These are phyloP conservation scores for Ascocoryne sarcoides DNA, from an alignment of 2,329 filamentous ascomycete species.

Conservation along the genomic window DNA sequence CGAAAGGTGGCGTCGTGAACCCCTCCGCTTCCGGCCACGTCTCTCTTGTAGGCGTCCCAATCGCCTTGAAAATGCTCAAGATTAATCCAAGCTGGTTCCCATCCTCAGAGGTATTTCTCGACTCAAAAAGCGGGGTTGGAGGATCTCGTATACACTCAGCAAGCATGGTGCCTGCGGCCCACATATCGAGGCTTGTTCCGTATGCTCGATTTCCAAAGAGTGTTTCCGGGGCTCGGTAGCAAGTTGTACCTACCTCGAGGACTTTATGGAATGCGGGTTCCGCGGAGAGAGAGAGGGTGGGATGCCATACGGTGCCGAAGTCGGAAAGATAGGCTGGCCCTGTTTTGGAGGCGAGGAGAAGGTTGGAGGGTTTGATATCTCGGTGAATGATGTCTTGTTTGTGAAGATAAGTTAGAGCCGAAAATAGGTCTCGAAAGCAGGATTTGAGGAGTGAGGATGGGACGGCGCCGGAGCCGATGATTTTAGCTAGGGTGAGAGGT, in stretches of 20 bases:
- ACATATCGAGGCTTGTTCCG: slow-evolving; percentile 68
- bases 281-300: slow-evolving; percentile 37
- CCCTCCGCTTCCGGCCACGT: slow-evolving; percentile 71
- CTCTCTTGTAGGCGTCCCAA: slow-evolving; percentile 75
- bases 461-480: slow-evolving; percentile 46
- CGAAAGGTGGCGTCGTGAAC: slow-evolving; percentile 73
- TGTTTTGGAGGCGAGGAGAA: slow-evolving; percentile 58
- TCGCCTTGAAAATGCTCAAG: slow-evolving; percentile 80
- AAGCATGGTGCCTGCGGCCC: slow-evolving; percentile 77
- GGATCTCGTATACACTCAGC: slow-evolving; percentile 58
- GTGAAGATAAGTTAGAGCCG: slow-evolving; percentile 65
- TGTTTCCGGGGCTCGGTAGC: slow-evolving; percentile 83
- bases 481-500: slow-evolving; percentile 59
- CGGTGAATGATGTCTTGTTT: slow-evolving; percentile 73
- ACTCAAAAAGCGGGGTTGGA: slow-evolving; percentile 67
- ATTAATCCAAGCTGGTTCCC: slow-evolving; percentile 90
- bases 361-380: slow-evolving; percentile 87
- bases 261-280: slow-evolving; percentile 67
- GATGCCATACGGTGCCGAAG: slow-evolving; percentile 87
- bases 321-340: slow-evolving; percentile 77
- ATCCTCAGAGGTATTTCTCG: slow-evolving; percentile 61
- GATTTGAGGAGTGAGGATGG: slow-evolving; percentile 26
- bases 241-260: slow-evolving; percentile 86
- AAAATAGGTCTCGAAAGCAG: slow-evolving; percentile 59
- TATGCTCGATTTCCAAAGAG: slow-evolving; percentile 79